These are phyloP conservation scores for Coemansia sp. DNA, from an alignment of 192 early-diverging fungal genomes.

Conservation along the genomic window DNA sequence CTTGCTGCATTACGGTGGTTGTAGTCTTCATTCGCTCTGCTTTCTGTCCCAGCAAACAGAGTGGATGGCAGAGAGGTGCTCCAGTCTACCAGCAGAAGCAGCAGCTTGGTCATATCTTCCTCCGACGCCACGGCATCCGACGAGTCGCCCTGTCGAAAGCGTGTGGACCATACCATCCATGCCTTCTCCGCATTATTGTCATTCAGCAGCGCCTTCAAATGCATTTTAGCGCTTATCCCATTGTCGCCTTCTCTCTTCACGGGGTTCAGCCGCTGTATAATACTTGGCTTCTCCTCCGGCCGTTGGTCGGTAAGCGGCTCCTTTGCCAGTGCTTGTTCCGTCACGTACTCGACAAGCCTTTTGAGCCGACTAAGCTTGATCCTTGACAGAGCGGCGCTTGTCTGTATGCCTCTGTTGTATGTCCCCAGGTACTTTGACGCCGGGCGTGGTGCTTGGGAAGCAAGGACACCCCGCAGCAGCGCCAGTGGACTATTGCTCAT, in stretches of 20 bases:
- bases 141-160: slow-evolving; percentile 12
- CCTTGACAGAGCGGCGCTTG: neutral
- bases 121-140: neutral
- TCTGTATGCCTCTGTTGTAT: neutral
- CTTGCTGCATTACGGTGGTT: neutral
- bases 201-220: slow-evolving; percentile 27
- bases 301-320: neutral
- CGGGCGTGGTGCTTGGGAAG: neutral
- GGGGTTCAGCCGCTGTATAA: slow-evolving; percentile 10
- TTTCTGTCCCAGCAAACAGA: neutral
- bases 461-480: neutral
- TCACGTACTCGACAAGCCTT: neutral
- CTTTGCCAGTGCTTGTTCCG: slow-evolving; percentile 1
- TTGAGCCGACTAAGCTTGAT: neutral
- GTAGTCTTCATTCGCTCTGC: neutral
- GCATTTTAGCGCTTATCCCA: slow-evolving; percentile 31
- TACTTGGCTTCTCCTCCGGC: neutral
- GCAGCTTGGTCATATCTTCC: slow-evolving; percentile 15
- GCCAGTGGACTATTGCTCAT: neutral
- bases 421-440: neutral
- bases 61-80: neutral
- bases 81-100: slow-evolving; percentile 19
- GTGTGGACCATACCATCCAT: slow-evolving; percentile 42
- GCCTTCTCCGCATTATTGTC: slow-evolving; percentile 47
- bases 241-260: slow-evolving; percentile 21